A percentile compares a stretch with the other conserved stretches of the same genome.
Conservation (phyloP, 208 protist genomes). For the Borovskyia barvae region DNA sequence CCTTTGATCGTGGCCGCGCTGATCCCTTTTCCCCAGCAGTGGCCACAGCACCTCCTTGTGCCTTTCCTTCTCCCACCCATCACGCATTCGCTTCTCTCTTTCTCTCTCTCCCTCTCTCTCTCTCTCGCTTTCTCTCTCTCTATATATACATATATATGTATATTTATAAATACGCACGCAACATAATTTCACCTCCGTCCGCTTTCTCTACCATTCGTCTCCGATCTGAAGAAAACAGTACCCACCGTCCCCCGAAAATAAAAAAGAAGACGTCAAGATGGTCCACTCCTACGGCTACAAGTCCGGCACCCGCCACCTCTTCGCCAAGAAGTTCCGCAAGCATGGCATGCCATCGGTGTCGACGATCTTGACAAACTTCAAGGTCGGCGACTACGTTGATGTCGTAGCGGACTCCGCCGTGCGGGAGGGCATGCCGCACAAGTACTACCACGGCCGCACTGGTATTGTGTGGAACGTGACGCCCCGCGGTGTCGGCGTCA, state of each 20-base stretch:
- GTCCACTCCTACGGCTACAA: constrained; percentile 97
- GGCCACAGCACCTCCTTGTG: too few species aligned
- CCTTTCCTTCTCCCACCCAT: too few species aligned
- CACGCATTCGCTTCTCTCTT: neutral
- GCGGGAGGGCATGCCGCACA: constrained; percentile 99
- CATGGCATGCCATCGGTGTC: constrained; percentile 92
- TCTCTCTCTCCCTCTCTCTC: neutral
- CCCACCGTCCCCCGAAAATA: neutral
- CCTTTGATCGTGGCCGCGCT: neutral
- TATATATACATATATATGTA: neutral
- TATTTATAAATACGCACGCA: neutral
- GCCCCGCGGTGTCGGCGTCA: constrained; percentile 98
- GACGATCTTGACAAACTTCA: constrained; percentile 97
- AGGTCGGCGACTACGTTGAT: constrained; percentile 99
- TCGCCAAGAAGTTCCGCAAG: constrained; percentile 97
- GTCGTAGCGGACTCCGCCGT: constrained; percentile 97
- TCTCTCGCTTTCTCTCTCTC: neutral
- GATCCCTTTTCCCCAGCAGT: too few species aligned
- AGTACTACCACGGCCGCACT: constrained; percentile 99
- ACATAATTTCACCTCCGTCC: neutral
- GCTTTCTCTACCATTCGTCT: neutral
- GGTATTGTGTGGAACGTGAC: constrained; percentile 99
- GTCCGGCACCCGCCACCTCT: constrained; percentile 97
- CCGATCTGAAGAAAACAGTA: neutral
- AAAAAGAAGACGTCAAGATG: constrained; percentile 40